Conservation (phyloP, 768 basidiomycete genomes). For the Pilatotrama ljubarskyi region DNA sequence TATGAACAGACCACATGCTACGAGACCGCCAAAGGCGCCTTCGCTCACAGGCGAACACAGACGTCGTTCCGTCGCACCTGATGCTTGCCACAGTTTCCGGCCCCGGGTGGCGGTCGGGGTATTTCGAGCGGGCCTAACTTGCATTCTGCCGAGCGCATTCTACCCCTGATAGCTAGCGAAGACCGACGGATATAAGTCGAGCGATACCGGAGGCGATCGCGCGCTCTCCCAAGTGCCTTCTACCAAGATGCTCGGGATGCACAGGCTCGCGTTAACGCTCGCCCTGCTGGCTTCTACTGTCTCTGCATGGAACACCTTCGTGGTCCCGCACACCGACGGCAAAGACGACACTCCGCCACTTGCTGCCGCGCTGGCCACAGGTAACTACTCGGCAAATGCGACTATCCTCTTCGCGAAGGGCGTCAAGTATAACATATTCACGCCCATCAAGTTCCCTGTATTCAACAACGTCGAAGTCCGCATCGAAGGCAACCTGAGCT, state of each 20-base stretch:
- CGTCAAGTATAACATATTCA: constrained; percentile 60
- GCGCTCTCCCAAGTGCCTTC: too few relatives aligned
- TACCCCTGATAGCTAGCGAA: too few relatives aligned
- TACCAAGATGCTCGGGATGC: neutral
- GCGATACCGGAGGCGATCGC: too few relatives aligned
- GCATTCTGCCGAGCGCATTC: too few relatives aligned
- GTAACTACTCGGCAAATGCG: constrained; percentile 35
- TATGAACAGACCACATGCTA: neutral
- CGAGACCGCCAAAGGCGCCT: too few relatives aligned
- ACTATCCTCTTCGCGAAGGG: constrained; percentile 60
- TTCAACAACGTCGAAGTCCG: constrained; percentile 57
- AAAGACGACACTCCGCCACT: constrained; percentile 55
- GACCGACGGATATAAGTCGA: too few relatives aligned
- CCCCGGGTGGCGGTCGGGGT: too few relatives aligned
- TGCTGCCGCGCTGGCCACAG: constrained; percentile 40
- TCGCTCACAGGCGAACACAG: too few relatives aligned
- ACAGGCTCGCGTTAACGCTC: neutral
- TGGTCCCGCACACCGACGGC: constrained; percentile 49
- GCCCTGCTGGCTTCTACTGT: constrained; percentile 16
- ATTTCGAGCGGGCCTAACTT: too few relatives aligned
- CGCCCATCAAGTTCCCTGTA: constrained; percentile 54
- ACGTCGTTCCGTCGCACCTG: too few relatives aligned
- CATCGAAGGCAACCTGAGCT: constrained; percentile 59
- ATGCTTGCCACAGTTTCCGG: too few relatives aligned
- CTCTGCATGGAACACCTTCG: constrained; percentile 48